Percentiles rank a stretch among this genome's conserved stretches.
These are phyloP conservation scores for Podospora comata DNA, from an alignment of 495 filamentous ascomycete genomes.

Conservation along the genomic window DNA sequence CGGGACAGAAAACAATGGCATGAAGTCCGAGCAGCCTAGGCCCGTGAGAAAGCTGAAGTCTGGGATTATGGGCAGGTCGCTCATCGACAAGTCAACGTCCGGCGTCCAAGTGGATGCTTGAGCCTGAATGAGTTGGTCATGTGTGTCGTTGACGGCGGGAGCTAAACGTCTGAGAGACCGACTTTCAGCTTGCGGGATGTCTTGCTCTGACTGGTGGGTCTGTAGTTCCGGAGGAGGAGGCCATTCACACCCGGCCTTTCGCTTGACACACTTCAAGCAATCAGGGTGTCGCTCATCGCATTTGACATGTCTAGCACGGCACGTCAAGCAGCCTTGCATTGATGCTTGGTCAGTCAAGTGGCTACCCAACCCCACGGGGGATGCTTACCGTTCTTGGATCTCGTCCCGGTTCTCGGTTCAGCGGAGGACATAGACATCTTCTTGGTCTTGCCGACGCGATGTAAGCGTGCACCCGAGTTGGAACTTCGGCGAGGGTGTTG, in stretches of 20 bases:
- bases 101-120: neutral
- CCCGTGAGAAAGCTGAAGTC: neutral
- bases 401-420: neutral
- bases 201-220: neutral
- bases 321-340: conserved; percentile 20
- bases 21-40: neutral
- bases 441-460: neutral
- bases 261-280: conserved; percentile 3
- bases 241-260: neutral
- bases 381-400: neutral
- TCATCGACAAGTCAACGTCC: neutral
- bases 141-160: neutral
- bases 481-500: neutral
- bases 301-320: conserved; percentile 19
- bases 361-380: neutral
- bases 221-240: neutral
- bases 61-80: conserved; percentile 1
- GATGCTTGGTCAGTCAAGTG: neutral
- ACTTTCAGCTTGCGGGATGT: neutral
- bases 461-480: neutral
- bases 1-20: neutral
- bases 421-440: neutral
- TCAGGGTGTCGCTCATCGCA: conserved; percentile 18
- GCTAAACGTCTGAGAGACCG: neutral
- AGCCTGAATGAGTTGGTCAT: neutral